Conservation (phyloP, 768 basidiomycete species). For the Pleurotus tuber-regium region DNA sequence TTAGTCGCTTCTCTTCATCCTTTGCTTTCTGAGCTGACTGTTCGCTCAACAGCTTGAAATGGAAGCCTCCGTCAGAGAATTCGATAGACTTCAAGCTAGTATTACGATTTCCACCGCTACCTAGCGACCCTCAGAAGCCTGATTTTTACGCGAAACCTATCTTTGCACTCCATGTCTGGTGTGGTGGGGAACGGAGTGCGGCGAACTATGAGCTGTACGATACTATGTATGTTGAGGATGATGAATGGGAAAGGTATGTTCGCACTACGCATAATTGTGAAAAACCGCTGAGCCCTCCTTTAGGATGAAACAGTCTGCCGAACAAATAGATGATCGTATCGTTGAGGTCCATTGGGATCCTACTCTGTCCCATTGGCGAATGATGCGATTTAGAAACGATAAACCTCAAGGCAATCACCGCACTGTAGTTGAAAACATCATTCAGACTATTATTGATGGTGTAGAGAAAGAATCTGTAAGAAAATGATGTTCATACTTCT, state of each 20-base stretch:
- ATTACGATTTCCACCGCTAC: constrained; percentile 81
- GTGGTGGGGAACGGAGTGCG: constrained; percentile 58
- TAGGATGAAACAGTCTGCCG: constrained; percentile 80
- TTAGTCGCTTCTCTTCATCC: constrained; percentile 33
- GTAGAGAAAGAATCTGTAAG: constrained; percentile 85
- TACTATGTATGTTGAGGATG: constrained; percentile 78
- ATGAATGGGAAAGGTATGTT: constrained; percentile 90
- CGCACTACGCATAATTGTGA: not conserved
- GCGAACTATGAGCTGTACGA: constrained; percentile 83
- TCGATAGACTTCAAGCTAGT: constrained; percentile 97
- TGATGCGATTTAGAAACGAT: constrained; percentile 94
- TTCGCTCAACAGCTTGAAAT: constrained; percentile 72
- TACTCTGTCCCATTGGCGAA: constrained; percentile 65
- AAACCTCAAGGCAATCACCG: constrained; percentile 91
- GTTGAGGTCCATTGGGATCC: constrained; percentile 94
- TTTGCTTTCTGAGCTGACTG: constrained; percentile 9
- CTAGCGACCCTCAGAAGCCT: constrained; percentile 51
- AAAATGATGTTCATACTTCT: constrained; percentile 13
- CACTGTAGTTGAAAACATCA: constrained; percentile 81
- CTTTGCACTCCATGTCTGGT: constrained; percentile 82
- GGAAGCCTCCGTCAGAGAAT: constrained; percentile 98
- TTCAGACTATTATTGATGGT: constrained; percentile 90
- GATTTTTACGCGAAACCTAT: constrained; percentile 85
- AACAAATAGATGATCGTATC: constrained; percentile 91
- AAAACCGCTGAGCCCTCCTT: not conserved